These are phyloP conservation scores for Saccharum hybrid DNA, from an alignment of 202 grass and related monocot species.

Conservation along the genomic window DNA sequence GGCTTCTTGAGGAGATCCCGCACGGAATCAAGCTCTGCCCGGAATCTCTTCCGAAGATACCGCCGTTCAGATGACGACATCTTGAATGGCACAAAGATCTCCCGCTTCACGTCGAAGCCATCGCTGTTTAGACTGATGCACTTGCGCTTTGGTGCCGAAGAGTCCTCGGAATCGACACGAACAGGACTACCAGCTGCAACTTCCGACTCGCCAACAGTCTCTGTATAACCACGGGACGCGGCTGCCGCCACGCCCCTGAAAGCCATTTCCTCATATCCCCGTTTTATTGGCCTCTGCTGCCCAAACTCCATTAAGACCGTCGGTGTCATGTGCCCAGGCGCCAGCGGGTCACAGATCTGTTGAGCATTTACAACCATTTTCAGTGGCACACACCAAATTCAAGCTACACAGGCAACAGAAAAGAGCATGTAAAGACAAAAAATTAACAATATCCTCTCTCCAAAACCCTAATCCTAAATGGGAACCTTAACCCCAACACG, in stretches of 20 bases:
- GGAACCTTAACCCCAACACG: constrained; percentile 12
- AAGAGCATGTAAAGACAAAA: background rate
- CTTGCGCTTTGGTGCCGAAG: constrained; percentile 73
- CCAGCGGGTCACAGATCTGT: constrained; percentile 48
- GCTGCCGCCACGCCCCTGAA: background rate
- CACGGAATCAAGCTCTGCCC: constrained; percentile 62
- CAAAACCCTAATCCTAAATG: constrained; percentile 44
- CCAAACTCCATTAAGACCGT: constrained; percentile 59
- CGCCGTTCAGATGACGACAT: constrained; percentile 68
- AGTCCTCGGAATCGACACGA: constrained; percentile 72
- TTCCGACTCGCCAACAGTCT: constrained; percentile 64
- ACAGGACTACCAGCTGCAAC: constrained; percentile 57
- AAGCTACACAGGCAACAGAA: background rate
- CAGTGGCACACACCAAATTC: constrained; percentile 33
- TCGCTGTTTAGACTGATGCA: constrained; percentile 79
- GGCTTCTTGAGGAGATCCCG: constrained; percentile 65
- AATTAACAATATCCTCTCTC: background rate
- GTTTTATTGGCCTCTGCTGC: constrained; percentile 65
- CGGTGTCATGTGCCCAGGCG: constrained; percentile 66
- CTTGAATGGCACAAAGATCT: constrained; percentile 66
- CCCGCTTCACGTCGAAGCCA: constrained; percentile 56
- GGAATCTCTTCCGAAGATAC: constrained; percentile 60
- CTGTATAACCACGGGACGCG: constrained; percentile 24
- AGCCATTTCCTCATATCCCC: constrained; percentile 49
- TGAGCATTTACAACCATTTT: constrained; percentile 29